Evolutionary conservation across 371 early-diverging fungal genomes (phyloP), one percentile per base, ranked within the genome.

Genomic region (Coemansia sp.): DNA sequence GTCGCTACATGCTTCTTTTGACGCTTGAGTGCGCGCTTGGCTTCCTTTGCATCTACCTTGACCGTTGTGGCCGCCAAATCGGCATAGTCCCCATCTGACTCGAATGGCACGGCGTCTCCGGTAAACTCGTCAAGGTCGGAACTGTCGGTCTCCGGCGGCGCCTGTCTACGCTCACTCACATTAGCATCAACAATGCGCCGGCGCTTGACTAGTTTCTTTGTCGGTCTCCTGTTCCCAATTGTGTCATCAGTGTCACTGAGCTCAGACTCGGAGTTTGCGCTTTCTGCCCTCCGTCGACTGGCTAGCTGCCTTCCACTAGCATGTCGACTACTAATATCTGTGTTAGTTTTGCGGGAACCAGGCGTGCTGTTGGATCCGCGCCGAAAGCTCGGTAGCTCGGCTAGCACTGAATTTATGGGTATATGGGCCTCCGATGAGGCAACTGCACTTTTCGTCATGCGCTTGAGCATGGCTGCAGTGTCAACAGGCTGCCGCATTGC

Each of bases 361-460:
- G 18, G 27, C 13, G 26, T 26, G 37, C 50, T 53, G 22, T 40
- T 31, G 3, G 59, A 39, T 3, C 74, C 76, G 18, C 69, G 64
- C 34, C 77, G 60, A 52, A 76, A 76, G 59, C 77, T 76, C 8
- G 77, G 77, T n/a, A 76, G 60, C 21, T 76, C 77, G 0, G 77
- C 64, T 47, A 76, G 42, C 1, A 74, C 48, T 0, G 77, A 47
- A 59, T 68, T 68, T 18, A 76, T 63, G 24, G 64, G 58, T 26
- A 52, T 24, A 5, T 50, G 47, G 4, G 52, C n/a, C 16, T 73
- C 77, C 5, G 61, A n/a, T 22, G 51, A 42, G 22, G 53, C 62
- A 10, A 34, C 26, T 16, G 39, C 58, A 27, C 26, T 62, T 34
- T 42, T 53, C 16, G 69, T 52, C 75, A 76, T 62, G 21, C 65